Percentiles rank a stretch among this genome's conserved stretches.
Conservation (phyloP, 202 grass and related monocot genomes). For the Zoysia matrella region DNA sequence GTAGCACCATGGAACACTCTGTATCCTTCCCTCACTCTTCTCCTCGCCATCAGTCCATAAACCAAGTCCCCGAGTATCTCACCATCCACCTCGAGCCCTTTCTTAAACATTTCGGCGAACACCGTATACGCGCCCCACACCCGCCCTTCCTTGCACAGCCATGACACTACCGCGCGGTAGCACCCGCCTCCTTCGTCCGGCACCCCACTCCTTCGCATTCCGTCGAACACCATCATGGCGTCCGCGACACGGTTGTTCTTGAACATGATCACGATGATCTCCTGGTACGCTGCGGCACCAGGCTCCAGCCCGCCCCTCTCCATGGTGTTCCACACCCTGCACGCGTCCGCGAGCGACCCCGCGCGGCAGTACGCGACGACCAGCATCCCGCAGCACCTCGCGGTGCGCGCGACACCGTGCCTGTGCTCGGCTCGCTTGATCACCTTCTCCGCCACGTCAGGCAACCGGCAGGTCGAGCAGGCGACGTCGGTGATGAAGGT, state of each 20-base stretch:
- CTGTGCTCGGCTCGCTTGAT: slow-evolving; percentile 60
- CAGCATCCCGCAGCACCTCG: slow-evolving; percentile 54
- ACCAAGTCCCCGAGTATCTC: slow-evolving; percentile 64
- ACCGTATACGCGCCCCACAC: slow-evolving; percentile 58
- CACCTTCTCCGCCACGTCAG: slow-evolving; percentile 68
- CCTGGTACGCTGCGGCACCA: slow-evolving; percentile 50
- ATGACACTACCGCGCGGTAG: slow-evolving; percentile 53
- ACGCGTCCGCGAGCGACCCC: slow-evolving; percentile 60
- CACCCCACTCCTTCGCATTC: slow-evolving; percentile 51
- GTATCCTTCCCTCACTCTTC: slow-evolving; percentile 71
- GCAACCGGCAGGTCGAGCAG: slow-evolving; percentile 51
- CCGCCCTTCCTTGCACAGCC: slow-evolving; percentile 79
- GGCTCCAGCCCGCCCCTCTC: slow-evolving; percentile 55
- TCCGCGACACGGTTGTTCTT: slow-evolving; percentile 73
- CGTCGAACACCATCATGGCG: slow-evolving; percentile 74
- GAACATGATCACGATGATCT: slow-evolving; percentile 73
- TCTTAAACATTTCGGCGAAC: slow-evolving; percentile 85
- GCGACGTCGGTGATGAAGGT: slow-evolving; percentile 39
- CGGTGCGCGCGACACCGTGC: slow-evolving; percentile 49
- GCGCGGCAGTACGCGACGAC: slow-evolving; percentile 65
- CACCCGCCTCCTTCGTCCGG: slow-evolving; percentile 36
- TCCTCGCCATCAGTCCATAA: slow-evolving; percentile 57
- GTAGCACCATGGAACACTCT: slow-evolving; percentile 49
- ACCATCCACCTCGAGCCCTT: slow-evolving; percentile 55
- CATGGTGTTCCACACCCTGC: slow-evolving; percentile 81